phyloP scores from a whole-genome alignment of 768 basidiomycete species.

The Lentinus brumalis region DNA sequence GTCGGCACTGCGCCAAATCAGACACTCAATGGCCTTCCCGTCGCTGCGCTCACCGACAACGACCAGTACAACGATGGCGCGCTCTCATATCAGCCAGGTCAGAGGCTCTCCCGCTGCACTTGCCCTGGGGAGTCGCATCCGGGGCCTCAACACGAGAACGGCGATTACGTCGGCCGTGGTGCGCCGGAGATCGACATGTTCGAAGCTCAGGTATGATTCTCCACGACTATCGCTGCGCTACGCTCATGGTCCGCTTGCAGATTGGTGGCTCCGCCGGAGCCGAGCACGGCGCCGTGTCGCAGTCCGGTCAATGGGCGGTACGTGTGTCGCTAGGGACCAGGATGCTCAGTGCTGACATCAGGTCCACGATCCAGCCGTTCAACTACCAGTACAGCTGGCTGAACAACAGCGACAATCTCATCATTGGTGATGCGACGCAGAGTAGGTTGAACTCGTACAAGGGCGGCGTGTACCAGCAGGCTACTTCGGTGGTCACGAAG shows the following conservation, averaged over 20 bases:
- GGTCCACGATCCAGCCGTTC: slow-evolving; percentile 56
- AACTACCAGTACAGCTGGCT: slow-evolving; percentile 71
- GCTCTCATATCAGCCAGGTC: slow-evolving; percentile 74
- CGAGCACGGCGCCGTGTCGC: slow-evolving; percentile 67
- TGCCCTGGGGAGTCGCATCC: slow-evolving; percentile 82
- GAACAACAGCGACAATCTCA: slow-evolving; percentile 59
- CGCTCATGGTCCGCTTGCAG: slow-evolving; percentile 67
- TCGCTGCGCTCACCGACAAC: slow-evolving; percentile 60
- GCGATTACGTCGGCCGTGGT: slow-evolving; percentile 73
- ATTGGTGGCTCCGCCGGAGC: slow-evolving; percentile 37
- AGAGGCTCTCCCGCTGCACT: slow-evolving; percentile 85
- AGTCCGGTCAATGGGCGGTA: slow-evolving; percentile 82
- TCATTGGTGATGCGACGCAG: slow-evolving; percentile 53
- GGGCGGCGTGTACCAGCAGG: slow-evolving; percentile 83
- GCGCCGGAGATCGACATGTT: slow-evolving; percentile 92
- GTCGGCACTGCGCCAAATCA: slow-evolving; percentile 62
- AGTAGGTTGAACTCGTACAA: slow-evolving; percentile 63
- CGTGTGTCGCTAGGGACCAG: slow-evolving; percentile 38
- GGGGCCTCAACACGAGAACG: slow-evolving; percentile 73
- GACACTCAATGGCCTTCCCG: slow-evolving; percentile 66
- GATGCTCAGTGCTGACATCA: not conserved
- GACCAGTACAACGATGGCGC: slow-evolving; percentile 44
- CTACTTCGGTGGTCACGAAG: slow-evolving; percentile 43
- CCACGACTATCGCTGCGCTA: slow-evolving; percentile 54
- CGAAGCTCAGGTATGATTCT: slow-evolving; percentile 65